Evolutionary conservation across 2,329 filamentous ascomycete genomes (phyloP).

Genomic region (Penicillium sp.): DNA sequence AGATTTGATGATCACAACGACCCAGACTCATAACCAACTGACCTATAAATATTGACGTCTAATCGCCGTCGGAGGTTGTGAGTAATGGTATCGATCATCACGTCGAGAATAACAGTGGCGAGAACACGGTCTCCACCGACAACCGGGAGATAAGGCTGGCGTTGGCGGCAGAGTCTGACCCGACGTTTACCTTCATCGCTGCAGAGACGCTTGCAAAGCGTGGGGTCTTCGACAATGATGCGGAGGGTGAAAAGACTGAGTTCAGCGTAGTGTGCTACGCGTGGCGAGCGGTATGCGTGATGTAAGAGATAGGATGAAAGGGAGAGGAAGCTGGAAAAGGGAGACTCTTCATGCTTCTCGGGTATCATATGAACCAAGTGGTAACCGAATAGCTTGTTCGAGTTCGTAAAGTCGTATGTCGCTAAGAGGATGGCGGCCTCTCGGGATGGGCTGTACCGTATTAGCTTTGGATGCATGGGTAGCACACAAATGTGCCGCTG

Average conservation of each 20-base stretch:
- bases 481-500: background rate
- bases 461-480: conserved; percentile 17
- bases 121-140: conserved; percentile 67
- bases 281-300: conserved; percentile 77
- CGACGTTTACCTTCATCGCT: conserved; percentile 66
- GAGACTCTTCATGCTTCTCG: conserved; percentile 60
- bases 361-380: conserved; percentile 64
- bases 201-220: conserved; percentile 76
- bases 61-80: conserved; percentile 85
- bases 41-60: conserved; percentile 77
- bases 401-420: conserved; percentile 86
- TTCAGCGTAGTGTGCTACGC: conserved; percentile 76
- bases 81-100: conserved; percentile 83
- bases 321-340: conserved; percentile 77
- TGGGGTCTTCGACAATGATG: conserved; percentile 77
- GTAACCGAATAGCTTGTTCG: conserved; percentile 92
- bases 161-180: conserved; percentile 82
- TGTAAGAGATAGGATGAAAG: conserved; percentile 88
- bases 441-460: conserved; percentile 59
- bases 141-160: conserved; percentile 75
- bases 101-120: conserved; percentile 71
- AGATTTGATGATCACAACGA: background rate
- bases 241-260: conserved; percentile 80
- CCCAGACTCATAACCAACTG: conserved; percentile 5
- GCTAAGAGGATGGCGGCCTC: conserved; percentile 76